Evolutionary conservation across 768 basidiomycete species (phyloP), one percentile per base, ranked within the genome.

Genomic region (Russula sp.): DNA sequence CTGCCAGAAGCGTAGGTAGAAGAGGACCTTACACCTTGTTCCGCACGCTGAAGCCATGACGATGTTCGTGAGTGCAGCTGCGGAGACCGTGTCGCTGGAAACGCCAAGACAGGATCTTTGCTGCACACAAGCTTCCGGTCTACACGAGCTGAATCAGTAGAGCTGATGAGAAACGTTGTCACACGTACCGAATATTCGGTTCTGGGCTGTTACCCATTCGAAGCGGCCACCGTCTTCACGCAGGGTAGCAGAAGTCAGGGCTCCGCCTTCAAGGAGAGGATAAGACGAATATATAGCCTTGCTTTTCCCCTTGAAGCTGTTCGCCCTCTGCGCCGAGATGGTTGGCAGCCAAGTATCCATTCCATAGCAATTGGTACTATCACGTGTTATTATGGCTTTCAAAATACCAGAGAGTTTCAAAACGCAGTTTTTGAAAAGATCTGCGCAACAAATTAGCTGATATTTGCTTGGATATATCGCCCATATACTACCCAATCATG

Each of bases 211-310:
- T 5, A 76, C 72, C 88, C 88, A 91, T 68, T 80, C 73, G 8
- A 85, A 72, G 18, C 72, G 77, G 20, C 77, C 76, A 39, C 76
- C 70, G 18, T 72, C 72, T 42, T 80, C 73, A 22, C 77, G 68
- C 55, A 92, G 71, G n/a, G 81, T 85, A 20, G 80, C 77, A 39
- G 85, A 80, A 48, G 79, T 82, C 50, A 85, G 68, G 8, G 80
- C 72, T 14, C 89, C 89, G 61, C 77, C 75, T 34, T 84, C 80
- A 55, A 91, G 66, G 66, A 81, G 74, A 45, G 84, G 86, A 72
- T 84, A 83, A 59, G 73, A 70, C 69, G 74, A 69, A 37, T 59
- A 13, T 14, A 52, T 16, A 18, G 71, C 71, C 57, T 71, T 54
- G n/a, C 66, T 66, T 62, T 78, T 78, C 61, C 63, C 62, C 59